These are phyloP conservation scores for Agaricus subrufescens DNA, from an alignment of 768 basidiomycete genomes.

Conservation along the genomic window DNA sequence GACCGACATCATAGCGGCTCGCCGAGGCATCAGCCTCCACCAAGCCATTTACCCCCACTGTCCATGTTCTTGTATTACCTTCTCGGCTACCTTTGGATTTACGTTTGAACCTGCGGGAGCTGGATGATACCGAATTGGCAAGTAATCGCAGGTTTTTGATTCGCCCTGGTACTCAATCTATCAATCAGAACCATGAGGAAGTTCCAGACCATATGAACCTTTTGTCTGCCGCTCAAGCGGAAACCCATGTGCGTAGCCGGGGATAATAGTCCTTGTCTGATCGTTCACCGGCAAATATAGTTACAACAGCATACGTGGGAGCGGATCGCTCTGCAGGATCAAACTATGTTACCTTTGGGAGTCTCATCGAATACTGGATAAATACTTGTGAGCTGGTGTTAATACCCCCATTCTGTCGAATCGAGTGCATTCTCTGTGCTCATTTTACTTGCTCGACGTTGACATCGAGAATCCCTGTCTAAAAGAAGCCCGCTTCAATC, in stretches of 20 bases:
- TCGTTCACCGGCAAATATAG: conserved; percentile 29
- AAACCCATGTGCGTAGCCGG: conserved; percentile 47
- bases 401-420: not conserved
- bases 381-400: conserved; percentile 16
- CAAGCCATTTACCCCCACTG: conserved; percentile 66
- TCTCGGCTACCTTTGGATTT: conserved; percentile 73
- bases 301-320: conserved; percentile 52
- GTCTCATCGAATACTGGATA: conserved; percentile 17
- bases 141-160: conserved; percentile 19
- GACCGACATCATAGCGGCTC: conserved; percentile 38
- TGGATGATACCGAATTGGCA: conserved; percentile 62
- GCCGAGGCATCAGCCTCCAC: conserved; percentile 43
- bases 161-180: conserved; percentile 8
- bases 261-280: conserved; percentile 1
- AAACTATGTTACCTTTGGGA: conserved; percentile 55
- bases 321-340: conserved; percentile 38
- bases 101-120: conserved; percentile 57
- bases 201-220: conserved; percentile 79
- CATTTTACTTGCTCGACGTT: not conserved
- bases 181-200: conserved; percentile 42
- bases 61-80: conserved; percentile 72
- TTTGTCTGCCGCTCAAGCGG: conserved; percentile 50
- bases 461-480: not conserved
- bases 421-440: not conserved
- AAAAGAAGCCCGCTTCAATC: not conserved